Base-by-base conservation (phyloP, 768 basidiomycete genomes). In the Psilocybe cubensis region DNA sequence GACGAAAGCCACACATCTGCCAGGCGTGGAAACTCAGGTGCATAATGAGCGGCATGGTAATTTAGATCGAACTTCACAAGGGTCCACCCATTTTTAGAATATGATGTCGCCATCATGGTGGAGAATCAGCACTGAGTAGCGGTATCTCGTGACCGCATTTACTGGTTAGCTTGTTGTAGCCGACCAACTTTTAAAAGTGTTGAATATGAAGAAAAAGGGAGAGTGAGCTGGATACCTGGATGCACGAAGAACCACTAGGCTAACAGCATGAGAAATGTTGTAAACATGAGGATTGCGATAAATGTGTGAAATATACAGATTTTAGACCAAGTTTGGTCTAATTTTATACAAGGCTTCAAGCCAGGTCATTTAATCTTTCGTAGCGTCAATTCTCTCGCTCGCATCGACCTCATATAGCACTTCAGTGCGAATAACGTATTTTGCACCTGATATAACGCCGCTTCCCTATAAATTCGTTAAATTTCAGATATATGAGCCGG, bases 371-470 rank as follows among this genome's bases (percentile, higher is more conserved):
- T 25, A 46, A n/a, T 61, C 60, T 25, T 52, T 58, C 24, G 54
- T 18, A 6, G 62, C 63, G 38, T 72, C 72, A 3, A 73, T 66
- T 18, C 73, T 63, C 57, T 76, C 74, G 56, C 66, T 70, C 54
- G 69, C 68, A 40, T 73, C 72, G 11, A 74, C 74, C 52, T 74
- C 72, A 54, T 76, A 75, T 49, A 76, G 60, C 28, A 76, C 72
- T 49, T 76, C 75, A 8, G 74, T 75, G 44, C 75, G 65, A 33
- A 76, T 74, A 1, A 76, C 72, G 64, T 75, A 76, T 60, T 76
- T 76, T 44, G 70, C 72, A 9, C 74, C 75, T 29, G 55, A 58
- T 1, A 59, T 64, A 12, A 76, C 75, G 6, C 74, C 74, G 55
- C 75, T 76, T 23, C 75, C 75, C 61, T 63, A 18, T 2, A 45